Base-by-base conservation (phyloP, 2,329 filamentous ascomycete genomes). In the Nemania bipapillata region DNA sequence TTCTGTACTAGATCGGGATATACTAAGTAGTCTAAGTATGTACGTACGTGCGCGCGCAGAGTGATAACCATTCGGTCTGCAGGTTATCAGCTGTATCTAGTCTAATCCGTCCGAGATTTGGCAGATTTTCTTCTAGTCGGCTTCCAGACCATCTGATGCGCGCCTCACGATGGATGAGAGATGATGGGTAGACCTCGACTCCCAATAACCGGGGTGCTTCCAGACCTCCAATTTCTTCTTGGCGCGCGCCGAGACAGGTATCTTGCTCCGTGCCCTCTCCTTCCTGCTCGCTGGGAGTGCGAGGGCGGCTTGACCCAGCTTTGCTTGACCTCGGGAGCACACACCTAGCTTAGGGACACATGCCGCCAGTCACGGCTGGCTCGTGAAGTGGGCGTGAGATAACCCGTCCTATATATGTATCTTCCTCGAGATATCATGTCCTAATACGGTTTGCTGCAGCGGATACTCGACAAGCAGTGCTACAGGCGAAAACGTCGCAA, bases 171-270 rank as follows among this genome's bases (percentile, higher is more conserved):
- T n/a, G n/a, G n/a, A n/a, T n/a, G n/a, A n/a, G n/a, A n/a, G n/a
- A n/a, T n/a, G n/a, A n/a, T 50, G 24, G 22, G 12, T 15, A 50
- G 22, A 50, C 47, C 4, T 50, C 47, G 47, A 11, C 47, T 28
- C 47, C 47, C 50, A 54, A 35, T 54, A 15, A 22, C 50, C 12
- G 28, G 28, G 50, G 26, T 35, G 54, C 47, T 61, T 65, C 56
- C 45, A 61, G 66, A 68, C 66, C 66, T 50, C 58, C 47, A 59
- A 52, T 40, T n/a, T 53, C 20, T 40, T 54, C 66, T 69, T 69
- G 66, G 66, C 66, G 53, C 66, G 53, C 22, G 28, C 58, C 58
- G 40, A 63, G 57, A 66, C 37, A 20, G 58, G 66, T 30, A 65
- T 66, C 54, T 50, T 42, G 58, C 63, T 66, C 66, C 63, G 66